Evolutionary conservation across 495 filamentous ascomycete species (phyloP).

Genomic region (Cairneyella variabilis): DNA sequence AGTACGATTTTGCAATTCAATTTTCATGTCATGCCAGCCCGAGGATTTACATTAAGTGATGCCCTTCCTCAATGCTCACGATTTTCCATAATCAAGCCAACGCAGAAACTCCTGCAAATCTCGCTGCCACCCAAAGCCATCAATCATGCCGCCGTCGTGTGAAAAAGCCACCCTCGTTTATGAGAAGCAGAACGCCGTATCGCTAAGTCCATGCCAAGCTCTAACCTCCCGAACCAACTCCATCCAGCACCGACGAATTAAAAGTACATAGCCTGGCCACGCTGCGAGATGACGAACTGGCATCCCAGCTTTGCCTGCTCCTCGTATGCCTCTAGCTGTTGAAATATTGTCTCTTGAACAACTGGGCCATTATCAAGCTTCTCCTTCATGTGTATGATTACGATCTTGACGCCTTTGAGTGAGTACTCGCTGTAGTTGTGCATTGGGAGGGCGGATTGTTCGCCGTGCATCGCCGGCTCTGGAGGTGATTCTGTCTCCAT

Average conservation of each 20-base stretch:
- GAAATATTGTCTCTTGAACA: constrained; percentile 61
- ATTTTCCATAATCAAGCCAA: no score
- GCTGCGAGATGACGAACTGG: constrained; percentile 64
- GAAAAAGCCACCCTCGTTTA: no score
- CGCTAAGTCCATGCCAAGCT: not conserved
- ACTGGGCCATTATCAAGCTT: constrained; percentile 59
- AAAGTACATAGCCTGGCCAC: constrained; percentile 35
- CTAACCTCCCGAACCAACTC: not conserved
- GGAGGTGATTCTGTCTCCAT: not conserved
- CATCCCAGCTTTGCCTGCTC: constrained; percentile 63
- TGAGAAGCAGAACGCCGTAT: no score
- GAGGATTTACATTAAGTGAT: no score
- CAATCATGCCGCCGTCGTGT: no score
- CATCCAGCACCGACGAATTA: no score
- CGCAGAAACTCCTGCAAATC: not conserved
- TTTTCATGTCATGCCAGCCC: no score
- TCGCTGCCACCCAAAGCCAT: no score
- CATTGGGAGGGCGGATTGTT: not conserved
- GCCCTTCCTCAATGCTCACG: no score
- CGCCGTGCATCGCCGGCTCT: not conserved
- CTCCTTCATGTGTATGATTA: constrained; percentile 82
- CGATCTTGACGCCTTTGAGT: constrained; percentile 53
- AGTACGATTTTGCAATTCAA: no score
- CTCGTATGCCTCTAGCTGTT: constrained; percentile 60
- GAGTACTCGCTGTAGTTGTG: constrained; percentile 9